These are phyloP conservation scores for Trichoderma arundinaceum DNA, from an alignment of 2,329 filamentous ascomycete genomes.

Conservation along the genomic window DNA sequence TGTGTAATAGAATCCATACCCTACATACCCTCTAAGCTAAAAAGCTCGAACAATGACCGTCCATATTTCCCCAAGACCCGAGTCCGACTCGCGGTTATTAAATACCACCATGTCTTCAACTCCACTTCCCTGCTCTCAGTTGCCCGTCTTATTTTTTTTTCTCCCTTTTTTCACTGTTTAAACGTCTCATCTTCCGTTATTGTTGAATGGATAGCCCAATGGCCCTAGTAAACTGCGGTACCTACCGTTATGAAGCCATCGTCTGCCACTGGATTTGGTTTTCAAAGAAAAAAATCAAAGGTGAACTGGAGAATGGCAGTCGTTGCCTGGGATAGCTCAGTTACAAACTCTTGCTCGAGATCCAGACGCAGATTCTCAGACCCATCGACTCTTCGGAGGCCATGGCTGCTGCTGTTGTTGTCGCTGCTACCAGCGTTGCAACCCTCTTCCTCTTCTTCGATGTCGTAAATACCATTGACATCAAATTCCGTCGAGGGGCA, in stretches of 20 bases:
- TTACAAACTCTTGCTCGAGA: background rate
- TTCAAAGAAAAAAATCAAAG: too few relatives aligned
- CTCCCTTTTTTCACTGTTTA: too few relatives aligned
- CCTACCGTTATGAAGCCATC: too few relatives aligned
- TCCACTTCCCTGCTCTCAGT: too few relatives aligned
- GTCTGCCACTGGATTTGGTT: too few relatives aligned
- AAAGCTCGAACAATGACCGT: background rate
- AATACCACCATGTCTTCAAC: background rate
- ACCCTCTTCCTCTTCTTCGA: background rate
- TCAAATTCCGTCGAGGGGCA: constrained; percentile 12
- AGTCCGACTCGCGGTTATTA: background rate
- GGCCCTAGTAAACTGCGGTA: too few relatives aligned
- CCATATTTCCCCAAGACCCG: background rate
- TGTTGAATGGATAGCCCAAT: too few relatives aligned
- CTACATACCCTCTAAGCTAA: too few relatives aligned
- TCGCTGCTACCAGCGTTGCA: background rate
- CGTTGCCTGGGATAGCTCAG: background rate
- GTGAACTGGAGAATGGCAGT: background rate
- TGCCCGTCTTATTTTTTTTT: too few relatives aligned
- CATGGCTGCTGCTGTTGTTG: background rate
- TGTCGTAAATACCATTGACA: too few relatives aligned
- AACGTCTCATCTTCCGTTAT: too few relatives aligned
- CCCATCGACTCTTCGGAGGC: background rate
- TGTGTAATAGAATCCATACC: background rate
- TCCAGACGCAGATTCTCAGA: background rate